Evolutionary conservation across 225 moss, liverwort and hornwort species (phyloP).

Genomic region (Rhytidiadelphus loreus): DNA sequence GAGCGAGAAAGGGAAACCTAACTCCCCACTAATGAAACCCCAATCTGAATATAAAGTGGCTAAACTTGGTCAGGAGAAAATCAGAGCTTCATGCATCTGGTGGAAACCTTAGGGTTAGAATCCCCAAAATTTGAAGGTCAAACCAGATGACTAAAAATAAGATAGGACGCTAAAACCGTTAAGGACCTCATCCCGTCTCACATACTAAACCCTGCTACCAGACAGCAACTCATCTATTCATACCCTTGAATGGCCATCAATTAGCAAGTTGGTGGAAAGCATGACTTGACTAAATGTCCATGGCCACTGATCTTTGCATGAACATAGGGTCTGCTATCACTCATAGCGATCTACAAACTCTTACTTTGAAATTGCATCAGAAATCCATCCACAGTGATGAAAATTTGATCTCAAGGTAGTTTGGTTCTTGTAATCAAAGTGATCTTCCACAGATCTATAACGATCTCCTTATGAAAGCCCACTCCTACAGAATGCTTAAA

Average conservation of each 20-base stretch:
- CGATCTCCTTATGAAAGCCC: not conserved
- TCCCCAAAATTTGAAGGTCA: not conserved
- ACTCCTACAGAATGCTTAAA: no score
- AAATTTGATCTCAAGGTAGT: not conserved
- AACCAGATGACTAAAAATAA: not conserved
- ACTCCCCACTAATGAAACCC: not conserved
- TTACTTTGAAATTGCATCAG: not conserved
- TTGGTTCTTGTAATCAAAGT: not conserved
- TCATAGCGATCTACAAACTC: not conserved
- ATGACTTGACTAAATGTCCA: not conserved
- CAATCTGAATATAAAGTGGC: not conserved
- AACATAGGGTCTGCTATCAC: not conserved
- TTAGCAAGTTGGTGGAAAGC: not conserved
- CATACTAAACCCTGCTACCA: not conserved
- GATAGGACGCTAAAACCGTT: not conserved
- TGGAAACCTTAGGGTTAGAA: not conserved
- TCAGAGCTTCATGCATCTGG: not conserved
- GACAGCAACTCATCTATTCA: not conserved
- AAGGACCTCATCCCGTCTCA: not conserved
- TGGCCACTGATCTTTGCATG: not conserved
- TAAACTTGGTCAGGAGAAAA: not conserved
- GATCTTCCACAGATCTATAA: not conserved
- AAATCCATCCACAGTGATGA: not conserved
- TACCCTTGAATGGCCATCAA: not conserved
- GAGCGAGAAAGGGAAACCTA: not conserved